These are phyloP conservation scores for Xanthoparmelia taractica DNA, from an alignment of 495 filamentous ascomycete genomes.

Conservation along the genomic window DNA sequence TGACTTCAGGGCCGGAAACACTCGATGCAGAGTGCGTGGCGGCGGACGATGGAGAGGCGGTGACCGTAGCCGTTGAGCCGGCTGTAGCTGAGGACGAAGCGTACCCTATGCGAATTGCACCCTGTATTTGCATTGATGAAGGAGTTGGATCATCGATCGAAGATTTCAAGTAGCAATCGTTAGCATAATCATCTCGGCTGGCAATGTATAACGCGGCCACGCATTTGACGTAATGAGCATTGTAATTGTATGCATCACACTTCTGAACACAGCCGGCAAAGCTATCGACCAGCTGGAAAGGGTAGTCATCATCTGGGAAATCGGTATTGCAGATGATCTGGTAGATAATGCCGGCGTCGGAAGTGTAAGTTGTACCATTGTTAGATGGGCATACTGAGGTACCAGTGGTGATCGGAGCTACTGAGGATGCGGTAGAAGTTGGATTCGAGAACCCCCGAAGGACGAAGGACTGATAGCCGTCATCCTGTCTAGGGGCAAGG, in stretches of 20 bases:
- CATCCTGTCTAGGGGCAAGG: constrained; percentile 14
- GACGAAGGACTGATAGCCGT: constrained; percentile 24
- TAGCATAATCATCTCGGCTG: constrained; percentile 15
- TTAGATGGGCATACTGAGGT: constrained; percentile 20
- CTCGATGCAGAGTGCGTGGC: constrained; percentile 9
- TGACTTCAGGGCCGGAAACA: constrained; percentile 16
- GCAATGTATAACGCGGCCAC: constrained; percentile 23
- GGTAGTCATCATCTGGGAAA: constrained; percentile 20
- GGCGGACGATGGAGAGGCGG: not conserved
- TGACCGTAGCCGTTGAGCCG: not conserved
- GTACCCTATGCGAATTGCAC: constrained; percentile 19
- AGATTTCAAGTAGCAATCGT: constrained; percentile 30
- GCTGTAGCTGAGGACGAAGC: constrained; percentile 5
- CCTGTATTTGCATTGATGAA: constrained; percentile 15
- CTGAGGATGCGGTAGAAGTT: constrained; percentile 14
- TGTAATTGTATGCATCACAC: constrained; percentile 26
- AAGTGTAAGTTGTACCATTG: constrained; percentile 25
- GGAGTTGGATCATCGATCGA: constrained; percentile 18
- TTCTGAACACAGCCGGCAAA: constrained; percentile 25
- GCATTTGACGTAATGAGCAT: constrained; percentile 20
- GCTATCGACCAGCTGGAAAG: constrained; percentile 22
- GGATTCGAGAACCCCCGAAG: constrained; percentile 13
- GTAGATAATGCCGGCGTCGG: constrained; percentile 21
- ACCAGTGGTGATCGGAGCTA: not conserved
- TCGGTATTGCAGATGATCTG: constrained; percentile 26